Evolutionary conservation across 2,329 filamentous ascomycete species (phyloP).

Genomic region (Bipolaris cookei): DNA sequence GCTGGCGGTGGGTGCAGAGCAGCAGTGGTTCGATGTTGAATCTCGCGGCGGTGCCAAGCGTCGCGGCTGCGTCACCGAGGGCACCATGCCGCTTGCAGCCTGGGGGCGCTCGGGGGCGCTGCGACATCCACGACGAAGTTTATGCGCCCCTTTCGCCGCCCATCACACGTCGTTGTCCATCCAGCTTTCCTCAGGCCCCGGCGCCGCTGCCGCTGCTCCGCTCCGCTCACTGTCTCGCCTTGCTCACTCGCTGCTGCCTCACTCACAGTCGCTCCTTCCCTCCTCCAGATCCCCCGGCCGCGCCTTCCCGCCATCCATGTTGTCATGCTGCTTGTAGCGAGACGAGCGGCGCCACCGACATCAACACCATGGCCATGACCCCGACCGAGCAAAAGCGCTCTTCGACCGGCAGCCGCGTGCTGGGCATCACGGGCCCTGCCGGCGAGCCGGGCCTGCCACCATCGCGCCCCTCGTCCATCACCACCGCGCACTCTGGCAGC

Average conservation of each 20-base stretch:
- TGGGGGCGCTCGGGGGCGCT: constrained; percentile 19
- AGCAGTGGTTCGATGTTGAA: constrained; percentile 31
- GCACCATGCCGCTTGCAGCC: constrained; percentile 17
- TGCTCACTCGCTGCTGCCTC: constrained; percentile 29
- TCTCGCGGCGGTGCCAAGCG: constrained; percentile 22
- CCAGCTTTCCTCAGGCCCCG: constrained; percentile 5
- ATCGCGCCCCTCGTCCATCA: constrained; percentile 53
- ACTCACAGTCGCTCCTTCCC: constrained; percentile 20
- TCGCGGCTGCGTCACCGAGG: constrained; percentile 22
- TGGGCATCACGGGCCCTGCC: constrained; percentile 53
- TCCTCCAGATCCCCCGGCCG: constrained; percentile 5
- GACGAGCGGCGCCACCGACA: constrained; percentile 29
- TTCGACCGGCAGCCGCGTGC: constrained; percentile 45
- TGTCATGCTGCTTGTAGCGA: constrained; percentile 45
- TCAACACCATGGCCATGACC: constrained; percentile 44
- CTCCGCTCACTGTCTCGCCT: not conserved
- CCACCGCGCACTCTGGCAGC: constrained; percentile 47
- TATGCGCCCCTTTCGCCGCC: constrained; percentile 27
- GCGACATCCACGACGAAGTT: constrained; percentile 18
- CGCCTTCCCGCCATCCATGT: constrained; percentile 29
- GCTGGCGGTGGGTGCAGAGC: constrained; percentile 16
- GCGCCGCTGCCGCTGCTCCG: constrained; percentile 24
- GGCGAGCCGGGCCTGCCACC: constrained; percentile 58
- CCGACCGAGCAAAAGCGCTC: constrained; percentile 40
- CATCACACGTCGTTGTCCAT: constrained; percentile 8